Evolutionary conservation across 257 asterid species (phyloP).

Genomic region (Oldenlandia corymbosa): DNA sequence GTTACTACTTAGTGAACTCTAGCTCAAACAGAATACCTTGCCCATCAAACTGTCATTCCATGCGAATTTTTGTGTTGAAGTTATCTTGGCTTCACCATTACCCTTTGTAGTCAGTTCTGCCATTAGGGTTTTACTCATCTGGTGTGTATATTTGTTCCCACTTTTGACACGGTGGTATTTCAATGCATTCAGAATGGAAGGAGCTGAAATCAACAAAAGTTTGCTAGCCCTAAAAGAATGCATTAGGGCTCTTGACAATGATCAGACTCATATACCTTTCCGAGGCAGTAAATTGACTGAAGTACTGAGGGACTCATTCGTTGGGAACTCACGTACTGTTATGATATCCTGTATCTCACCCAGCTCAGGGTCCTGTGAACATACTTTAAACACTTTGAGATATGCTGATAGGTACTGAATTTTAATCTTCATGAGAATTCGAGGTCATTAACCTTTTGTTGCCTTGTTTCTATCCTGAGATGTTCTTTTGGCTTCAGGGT

Average conservation of each 20-base stretch:
- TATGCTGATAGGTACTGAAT: slow-evolving; percentile 81
- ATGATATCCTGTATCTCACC: slow-evolving; percentile 96
- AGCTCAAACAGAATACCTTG: not conserved
- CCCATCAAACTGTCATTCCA: not conserved
- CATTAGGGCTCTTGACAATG: slow-evolving; percentile 97
- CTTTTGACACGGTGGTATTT: not conserved
- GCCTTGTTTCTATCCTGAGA: slow-evolving; percentile 8
- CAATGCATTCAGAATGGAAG: slow-evolving; percentile 79
- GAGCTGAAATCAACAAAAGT: slow-evolving; percentile 98
- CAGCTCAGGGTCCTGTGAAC: slow-evolving; percentile 92
- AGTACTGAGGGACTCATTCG: slow-evolving; percentile 89
- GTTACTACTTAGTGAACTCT: not conserved
- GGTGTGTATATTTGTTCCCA: not conserved
- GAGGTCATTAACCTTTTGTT: not conserved
- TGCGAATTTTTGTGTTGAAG: slow-evolving; percentile 2
- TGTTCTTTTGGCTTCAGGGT: slow-evolving; percentile 45
- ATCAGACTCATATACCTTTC: slow-evolving; percentile 96
- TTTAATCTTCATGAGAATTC: not conserved
- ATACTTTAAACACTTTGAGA: slow-evolving; percentile 89
- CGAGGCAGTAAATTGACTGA: slow-evolving; percentile 98
- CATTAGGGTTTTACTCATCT: not conserved
- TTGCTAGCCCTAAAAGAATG: slow-evolving; percentile 98
- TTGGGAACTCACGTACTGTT: slow-evolving; percentile 93
- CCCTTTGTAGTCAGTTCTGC: not conserved
- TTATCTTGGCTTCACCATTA: not conserved